A percentile compares a stretch with the other conserved stretches of the same genome.
These are phyloP conservation scores for Aspergillus sp. DNA, from an alignment of 2,329 filamentous ascomycete species.

Conservation along the genomic window DNA sequence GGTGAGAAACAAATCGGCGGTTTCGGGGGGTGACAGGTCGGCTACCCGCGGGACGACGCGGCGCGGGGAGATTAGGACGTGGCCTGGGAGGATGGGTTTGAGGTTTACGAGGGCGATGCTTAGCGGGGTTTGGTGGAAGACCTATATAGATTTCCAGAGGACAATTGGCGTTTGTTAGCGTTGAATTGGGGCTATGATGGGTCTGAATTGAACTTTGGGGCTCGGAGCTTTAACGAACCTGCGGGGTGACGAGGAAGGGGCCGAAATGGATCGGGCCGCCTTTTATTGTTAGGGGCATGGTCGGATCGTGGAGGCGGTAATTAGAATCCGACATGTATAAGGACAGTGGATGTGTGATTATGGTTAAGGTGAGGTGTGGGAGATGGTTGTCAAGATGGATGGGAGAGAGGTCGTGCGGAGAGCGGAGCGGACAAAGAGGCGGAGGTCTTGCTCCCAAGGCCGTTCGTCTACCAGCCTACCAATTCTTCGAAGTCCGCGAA, in stretches of 20 bases:
- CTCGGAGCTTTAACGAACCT: conserved; percentile 49
- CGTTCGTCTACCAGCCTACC: neutral
- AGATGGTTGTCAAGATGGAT: neutral
- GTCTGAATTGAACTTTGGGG: neutral
- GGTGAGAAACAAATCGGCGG: conserved; percentile 82
- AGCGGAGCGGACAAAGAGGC: neutral
- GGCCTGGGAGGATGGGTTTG: conserved; percentile 88
- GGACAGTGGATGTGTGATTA: neutral
- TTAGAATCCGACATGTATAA: neutral
- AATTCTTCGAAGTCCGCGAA: too few species aligned
- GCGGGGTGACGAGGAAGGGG: conserved; percentile 71
- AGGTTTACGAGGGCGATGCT: conserved; percentile 92
- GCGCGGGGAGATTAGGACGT: conserved; percentile 84
- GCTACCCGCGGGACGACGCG: conserved; percentile 68
- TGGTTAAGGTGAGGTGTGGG: neutral
- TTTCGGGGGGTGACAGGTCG: conserved; percentile 70
- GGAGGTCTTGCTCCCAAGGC: neutral
- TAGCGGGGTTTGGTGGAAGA: conserved; percentile 78
- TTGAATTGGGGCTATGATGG: neutral
- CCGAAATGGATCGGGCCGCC: conserved; percentile 65
- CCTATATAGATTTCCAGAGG: conserved; percentile 50
- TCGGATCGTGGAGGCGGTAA: neutral
- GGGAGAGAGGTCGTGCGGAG: neutral
- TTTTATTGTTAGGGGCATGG: conserved; percentile 22
- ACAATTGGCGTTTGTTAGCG: neutral